Evolutionary conservation across 345 rosid genomes (phyloP).

Genomic region (Eucalyptus sp.): DNA sequence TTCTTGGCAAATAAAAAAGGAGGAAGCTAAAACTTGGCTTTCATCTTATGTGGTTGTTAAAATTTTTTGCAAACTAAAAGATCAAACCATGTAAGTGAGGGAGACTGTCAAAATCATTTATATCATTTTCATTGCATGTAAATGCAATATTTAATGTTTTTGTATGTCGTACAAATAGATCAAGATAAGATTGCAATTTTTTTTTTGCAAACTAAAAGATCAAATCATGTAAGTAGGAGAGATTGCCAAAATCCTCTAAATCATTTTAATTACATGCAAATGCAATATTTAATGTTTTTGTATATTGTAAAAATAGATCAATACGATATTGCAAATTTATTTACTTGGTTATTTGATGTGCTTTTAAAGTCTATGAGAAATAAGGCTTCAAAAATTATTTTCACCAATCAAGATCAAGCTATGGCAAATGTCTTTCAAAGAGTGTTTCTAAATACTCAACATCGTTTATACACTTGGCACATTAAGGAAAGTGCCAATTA

Average conservation of each 20-base stretch:
- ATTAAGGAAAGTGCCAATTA: background rate
- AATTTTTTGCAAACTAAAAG: background rate
- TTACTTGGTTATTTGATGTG: background rate
- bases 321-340: too few relatives aligned
- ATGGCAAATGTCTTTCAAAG: too few relatives aligned
- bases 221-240: background rate
- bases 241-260: background rate
- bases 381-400: too few relatives aligned
- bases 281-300: background rate
- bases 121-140: too few relatives aligned
- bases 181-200: too few relatives aligned
- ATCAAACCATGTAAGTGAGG: too few relatives aligned
- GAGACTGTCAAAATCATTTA: fast-evolving
- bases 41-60: too few relatives aligned
- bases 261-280: background rate
- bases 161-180: too few relatives aligned
- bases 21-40: background rate
- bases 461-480: background rate
- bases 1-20: background rate
- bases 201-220: background rate
- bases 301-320: background rate
- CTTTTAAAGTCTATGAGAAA: too few relatives aligned
- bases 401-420: background rate
- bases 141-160: background rate
- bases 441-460: background rate